phyloP scores from a whole-genome alignment of 2,329 filamentous ascomycete genomes.

The Chlorencoelia australis region DNA sequence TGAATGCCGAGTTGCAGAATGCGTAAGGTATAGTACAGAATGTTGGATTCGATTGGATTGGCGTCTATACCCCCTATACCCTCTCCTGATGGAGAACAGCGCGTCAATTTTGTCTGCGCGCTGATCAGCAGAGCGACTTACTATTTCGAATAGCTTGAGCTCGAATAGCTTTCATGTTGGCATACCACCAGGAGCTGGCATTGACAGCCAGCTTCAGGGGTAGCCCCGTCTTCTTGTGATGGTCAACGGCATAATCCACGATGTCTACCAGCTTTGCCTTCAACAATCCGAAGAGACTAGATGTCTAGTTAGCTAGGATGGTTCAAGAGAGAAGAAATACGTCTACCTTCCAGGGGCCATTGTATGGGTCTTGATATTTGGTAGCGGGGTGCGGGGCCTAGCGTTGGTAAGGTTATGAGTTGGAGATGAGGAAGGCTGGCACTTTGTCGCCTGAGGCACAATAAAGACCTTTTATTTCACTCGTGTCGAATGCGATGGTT shows the following conservation, averaged over 20 bases:
- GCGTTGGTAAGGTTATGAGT: too few relatives aligned
- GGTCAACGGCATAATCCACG: conserved; percentile 6
- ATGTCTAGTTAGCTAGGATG: background rate
- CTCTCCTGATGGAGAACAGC: background rate
- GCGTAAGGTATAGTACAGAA: conserved; percentile 5
- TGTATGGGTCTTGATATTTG: conserved; percentile 11
- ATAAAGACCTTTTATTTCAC: too few relatives aligned
- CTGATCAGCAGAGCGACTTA: background rate
- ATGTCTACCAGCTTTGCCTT: conserved; percentile 6
- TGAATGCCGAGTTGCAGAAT: conserved; percentile 7
- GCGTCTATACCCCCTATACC: background rate
- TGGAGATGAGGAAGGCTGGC: too few relatives aligned
- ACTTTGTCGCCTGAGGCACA: too few relatives aligned
- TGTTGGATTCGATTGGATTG: conserved; percentile 4
- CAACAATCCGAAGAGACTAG: conserved; percentile 5
- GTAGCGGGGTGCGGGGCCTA: conserved; percentile 1
- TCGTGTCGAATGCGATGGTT: too few relatives aligned
- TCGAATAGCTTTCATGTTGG: conserved; percentile 2
- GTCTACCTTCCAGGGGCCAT: background rate
- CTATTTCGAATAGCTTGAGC: background rate
- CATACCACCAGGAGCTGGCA: conserved; percentile 6
- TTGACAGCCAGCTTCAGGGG: conserved; percentile 6
- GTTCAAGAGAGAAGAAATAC: conserved; percentile 7
- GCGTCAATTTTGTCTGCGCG: background rate
- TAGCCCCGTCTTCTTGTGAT: conserved; percentile 1